Evolutionary conservation across 257 asterid genomes (phyloP), one percentile per base, ranked within the genome.

Genomic region (Ehretia macrophylla): DNA sequence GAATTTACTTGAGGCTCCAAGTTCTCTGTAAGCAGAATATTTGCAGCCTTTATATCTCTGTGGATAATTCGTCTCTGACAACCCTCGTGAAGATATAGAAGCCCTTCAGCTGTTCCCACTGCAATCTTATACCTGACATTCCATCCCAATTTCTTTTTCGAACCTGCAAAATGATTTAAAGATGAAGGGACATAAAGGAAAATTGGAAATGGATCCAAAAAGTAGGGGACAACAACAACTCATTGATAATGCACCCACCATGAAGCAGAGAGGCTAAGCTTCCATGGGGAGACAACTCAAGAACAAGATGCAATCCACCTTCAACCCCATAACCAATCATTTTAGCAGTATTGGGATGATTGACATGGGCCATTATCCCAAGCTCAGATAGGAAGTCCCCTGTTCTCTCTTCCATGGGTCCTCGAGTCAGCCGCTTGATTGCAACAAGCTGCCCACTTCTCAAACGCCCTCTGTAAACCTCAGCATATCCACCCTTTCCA

Each of bases 401-500:
- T 12, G 69, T 77, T 51, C 83, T 78, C 74, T 93, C 96, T 17
- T 93, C 96, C 59, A 65, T 32, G 0, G 79, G 62, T 20, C 97
- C 93, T 66, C 86, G 78, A 0, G 71, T 81, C 68, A 88, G 73
- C 53, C 89, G 87, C 59, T 93, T 93, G 38, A 93, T 70, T 1
- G 99, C 99, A 44, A 86, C 82, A n/a, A 83, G 88, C 60, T 80
- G 89, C 17, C 95, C 94, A 37, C 75, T 77, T 46, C 72, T 72
- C 73, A 93, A 60, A 51, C 83, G 77, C 20, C 96, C 99, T 75
- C 81, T 80, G 66, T 81, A 85, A 22, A 93, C 99, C 75, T 93
- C 97, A 18, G 99, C 95, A 60, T 84, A 89, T 44, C 97, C 97
- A 0, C 99, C 99, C 66, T 89, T 89, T 56, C 99, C 99, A 11